Conservation (phyloP, 2,329 filamentous ascomycete species). For the Claviceps humidiphila region DNA sequence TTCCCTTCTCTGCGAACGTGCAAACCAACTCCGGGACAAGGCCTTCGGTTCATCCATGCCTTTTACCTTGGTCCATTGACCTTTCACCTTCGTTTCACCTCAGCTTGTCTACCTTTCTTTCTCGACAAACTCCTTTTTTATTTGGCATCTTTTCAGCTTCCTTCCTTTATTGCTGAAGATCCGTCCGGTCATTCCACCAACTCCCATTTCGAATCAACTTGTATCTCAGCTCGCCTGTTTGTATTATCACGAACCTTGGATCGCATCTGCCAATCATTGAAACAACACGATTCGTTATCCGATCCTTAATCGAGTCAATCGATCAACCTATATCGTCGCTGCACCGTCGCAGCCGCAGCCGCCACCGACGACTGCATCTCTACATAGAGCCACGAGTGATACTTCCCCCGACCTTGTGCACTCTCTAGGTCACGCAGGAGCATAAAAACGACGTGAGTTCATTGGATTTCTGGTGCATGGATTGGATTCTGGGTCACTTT, state of each 20-base stretch:
- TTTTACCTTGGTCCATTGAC: neutral
- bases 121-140: neutral
- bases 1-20: neutral
- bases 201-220: slow-evolving; percentile 4
- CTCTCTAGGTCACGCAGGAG: neutral
- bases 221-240: neutral
- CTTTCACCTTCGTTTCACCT: neutral
- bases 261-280: neutral
- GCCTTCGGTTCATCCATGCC: neutral
- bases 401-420: neutral
- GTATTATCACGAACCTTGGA: neutral
- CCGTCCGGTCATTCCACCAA: slow-evolving; percentile 25
- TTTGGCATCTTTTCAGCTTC: slow-evolving; percentile 12
- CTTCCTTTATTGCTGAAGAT: slow-evolving; percentile 21
- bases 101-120: neutral
- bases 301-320: neutral
- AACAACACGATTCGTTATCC: neutral
- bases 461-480: neutral
- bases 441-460: slow-evolving; percentile 1
- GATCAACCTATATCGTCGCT: neutral
- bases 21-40: neutral
- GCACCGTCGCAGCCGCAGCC: neutral
- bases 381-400: neutral
- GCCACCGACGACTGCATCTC: neutral
- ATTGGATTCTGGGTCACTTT: neutral